Evolutionary conservation across 345 rosid species (phyloP).

Genomic region (Sapria himalayana): DNA sequence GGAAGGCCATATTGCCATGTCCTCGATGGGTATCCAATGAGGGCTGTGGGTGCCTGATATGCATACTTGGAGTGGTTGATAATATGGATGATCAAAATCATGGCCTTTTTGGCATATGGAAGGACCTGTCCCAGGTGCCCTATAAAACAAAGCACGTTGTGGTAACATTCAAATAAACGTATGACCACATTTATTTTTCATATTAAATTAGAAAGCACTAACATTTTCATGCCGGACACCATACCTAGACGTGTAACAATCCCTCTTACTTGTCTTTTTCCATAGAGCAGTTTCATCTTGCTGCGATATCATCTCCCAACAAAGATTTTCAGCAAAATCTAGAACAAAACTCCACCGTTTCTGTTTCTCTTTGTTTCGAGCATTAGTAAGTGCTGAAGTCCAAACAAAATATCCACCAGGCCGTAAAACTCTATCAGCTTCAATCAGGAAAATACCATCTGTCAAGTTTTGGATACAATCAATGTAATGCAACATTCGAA

Average conservation of each 20-base stretch:
- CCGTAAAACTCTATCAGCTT: conserved; percentile 75
- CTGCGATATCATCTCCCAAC: conserved; percentile 78
- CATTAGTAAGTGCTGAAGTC: conserved; percentile 80
- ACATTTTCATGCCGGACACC: conserved; percentile 8
- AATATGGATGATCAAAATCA: conserved; percentile 77
- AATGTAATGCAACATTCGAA: no score
- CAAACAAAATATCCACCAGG: conserved; percentile 99
- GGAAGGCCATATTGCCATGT: conserved; percentile 64
- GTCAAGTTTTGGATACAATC: no score
- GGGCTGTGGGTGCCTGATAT: conserved; percentile 62
- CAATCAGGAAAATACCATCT: conserved; percentile 75
- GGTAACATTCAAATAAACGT: neutral
- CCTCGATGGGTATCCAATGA: conserved; percentile 80
- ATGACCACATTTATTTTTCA: neutral
- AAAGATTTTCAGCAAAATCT: conserved; percentile 53
- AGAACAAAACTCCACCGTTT: conserved; percentile 58
- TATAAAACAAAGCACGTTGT: conserved; percentile 9
- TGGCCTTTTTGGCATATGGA: conserved; percentile 54
- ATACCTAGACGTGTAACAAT: conserved; percentile 63
- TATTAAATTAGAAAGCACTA: neutral
- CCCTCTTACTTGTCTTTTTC: conserved; percentile 66
- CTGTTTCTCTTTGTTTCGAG: conserved; percentile 45
- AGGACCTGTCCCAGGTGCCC: conserved; percentile 68
- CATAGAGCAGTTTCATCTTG: conserved; percentile 94
- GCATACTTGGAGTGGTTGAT: conserved; percentile 70